These are phyloP conservation scores for Acanthamoeba castellanii DNA, from an alignment of 208 protist species.

Conservation along the genomic window DNA sequence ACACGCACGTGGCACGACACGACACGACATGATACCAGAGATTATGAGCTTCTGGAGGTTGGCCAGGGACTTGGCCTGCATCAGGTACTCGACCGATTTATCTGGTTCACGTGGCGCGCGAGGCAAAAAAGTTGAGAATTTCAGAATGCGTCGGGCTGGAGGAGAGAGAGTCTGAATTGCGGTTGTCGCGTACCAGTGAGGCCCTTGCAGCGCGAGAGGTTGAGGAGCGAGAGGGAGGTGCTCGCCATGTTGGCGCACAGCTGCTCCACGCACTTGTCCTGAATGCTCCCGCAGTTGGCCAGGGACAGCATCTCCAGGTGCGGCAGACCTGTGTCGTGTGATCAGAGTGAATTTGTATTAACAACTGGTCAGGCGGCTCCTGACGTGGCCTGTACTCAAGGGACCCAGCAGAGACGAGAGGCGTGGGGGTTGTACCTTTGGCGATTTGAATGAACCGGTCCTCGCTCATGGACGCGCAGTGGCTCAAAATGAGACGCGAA, in stretches of 20 bases:
- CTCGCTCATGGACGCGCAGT: not conserved
- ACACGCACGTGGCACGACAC: not conserved
- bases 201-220: slow-evolving; percentile 1
- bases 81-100: slow-evolving; percentile 48
- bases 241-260: not conserved
- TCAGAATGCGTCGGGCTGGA: too few species aligned
- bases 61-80: not conserved
- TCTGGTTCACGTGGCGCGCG: too few species aligned
- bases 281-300: not conserved
- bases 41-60: slow-evolving; percentile 15
- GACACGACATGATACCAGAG: too few species aligned
- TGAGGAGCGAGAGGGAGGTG: slow-evolving; percentile 30
- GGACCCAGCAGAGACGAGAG: too few species aligned
- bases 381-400: too few species aligned
- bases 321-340: not conserved
- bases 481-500: slow-evolving; percentile 9
- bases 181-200: slow-evolving; percentile 45
- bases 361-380: too few species aligned
- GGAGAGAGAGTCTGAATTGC: too few species aligned
- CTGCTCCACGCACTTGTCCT: slow-evolving; percentile 16
- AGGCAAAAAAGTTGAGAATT: too few species aligned
- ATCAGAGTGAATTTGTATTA: too few species aligned
- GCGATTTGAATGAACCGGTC: not conserved
- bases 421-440: too few species aligned
- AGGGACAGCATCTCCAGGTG: slow-evolving; percentile 18